Evolutionary conservation across 2,329 filamentous ascomycete genomes (phyloP), one percentile per base, ranked within the genome.

Genomic region (Aspergillus persii): DNA sequence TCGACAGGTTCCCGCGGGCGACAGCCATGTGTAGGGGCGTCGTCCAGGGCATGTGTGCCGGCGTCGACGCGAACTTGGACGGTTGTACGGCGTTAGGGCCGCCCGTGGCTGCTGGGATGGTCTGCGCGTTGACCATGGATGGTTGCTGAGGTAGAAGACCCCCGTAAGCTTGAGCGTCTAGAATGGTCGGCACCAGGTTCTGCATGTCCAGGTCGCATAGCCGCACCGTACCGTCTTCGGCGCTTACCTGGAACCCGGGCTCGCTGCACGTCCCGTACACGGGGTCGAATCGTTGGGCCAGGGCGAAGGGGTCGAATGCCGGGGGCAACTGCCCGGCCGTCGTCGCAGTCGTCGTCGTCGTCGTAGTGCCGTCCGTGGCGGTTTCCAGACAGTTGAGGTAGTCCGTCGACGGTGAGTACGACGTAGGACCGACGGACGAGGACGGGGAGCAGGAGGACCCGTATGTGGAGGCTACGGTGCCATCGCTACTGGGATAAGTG

Each of bases 11-110:
- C 26, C 53, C 53, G 44, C 53, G 44, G 12, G 44, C 36, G 9
- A 55, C 44, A 30, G 53, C 31, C n/a, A 55, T 55, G 18, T 55
- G 53, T 18, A 55, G 53, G 27, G 53, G 53, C 1, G 53, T 55
- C 15, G 53, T 55, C 53, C 53, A 55, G 30, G 53, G 26, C 12
- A 15, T 46, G 46, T 44, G 23, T 8, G 29, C 41, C 29, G 27
- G 23, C 9, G 39, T 29, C n/a, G 18, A 23, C 7, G 29, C 15
- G 30, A 36, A 9, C 44, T 54, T 41, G 4, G 36, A 6, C 15
- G 11, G 12, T 12, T n/a, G 36, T 4, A 41, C 7, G 36, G 15
- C 7, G n/a, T 41, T 41, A 15, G 36, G 36, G 36, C 36, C 15
- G 15, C 36, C 15, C 12, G 36, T 41, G 4, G 15, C 36, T 6